Evolutionary conservation across 2,329 filamentous ascomycete genomes (phyloP), one percentile per base, ranked within the genome.

Genomic region (Epichloe baconii): DNA sequence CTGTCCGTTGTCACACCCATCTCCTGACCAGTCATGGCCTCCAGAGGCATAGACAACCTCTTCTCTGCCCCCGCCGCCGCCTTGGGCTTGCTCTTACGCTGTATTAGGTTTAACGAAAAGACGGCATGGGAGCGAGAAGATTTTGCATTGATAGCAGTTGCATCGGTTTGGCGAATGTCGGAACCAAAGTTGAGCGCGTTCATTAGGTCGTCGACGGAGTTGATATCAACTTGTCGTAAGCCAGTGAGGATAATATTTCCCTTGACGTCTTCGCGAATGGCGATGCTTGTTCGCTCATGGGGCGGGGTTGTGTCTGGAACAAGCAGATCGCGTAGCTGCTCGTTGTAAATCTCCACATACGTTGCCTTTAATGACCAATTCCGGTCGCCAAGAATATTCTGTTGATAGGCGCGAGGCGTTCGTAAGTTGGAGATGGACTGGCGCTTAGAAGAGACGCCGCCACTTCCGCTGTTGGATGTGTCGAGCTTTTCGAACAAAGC

Each of bases 291-390:
- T 54, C 93, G 82, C 62, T 97, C 91, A 55, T 76, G 70, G 5
- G 70, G 60, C 1, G 85, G 80, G 0, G 83, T 78, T 44, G 81
- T 69, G 44, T 96, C 91, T 1, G 88, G 81, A 4, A 95, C 71
- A 37, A 98, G 76, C 15, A 98, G 76, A 73, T 98, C 93, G 59
- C 93, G 83, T 34, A 97, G 75, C 63, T 94, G 86, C 68, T 98
- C 93, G 64, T 98, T 97, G 72, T 98, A 98, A 57, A 98, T 98
- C 74, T 97, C 80, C 56, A 96, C 87, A 63, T 96, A 96, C 1
- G 90, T 96, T 11, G 91, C 93, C 66, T 86, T 95, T 61, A 98
- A 73, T 49, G 88, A 85, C 93, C 93, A 98, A 55, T 77, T 86
- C 66, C 85, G 89, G 47, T 93, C 86, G 2, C 70, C 63, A 42